A percentile compares a stretch with the other conserved stretches of the same genome.
These are phyloP conservation scores for Thelonectria rubi DNA, from an alignment of 2,329 filamentous ascomycete species.

Conservation along the genomic window DNA sequence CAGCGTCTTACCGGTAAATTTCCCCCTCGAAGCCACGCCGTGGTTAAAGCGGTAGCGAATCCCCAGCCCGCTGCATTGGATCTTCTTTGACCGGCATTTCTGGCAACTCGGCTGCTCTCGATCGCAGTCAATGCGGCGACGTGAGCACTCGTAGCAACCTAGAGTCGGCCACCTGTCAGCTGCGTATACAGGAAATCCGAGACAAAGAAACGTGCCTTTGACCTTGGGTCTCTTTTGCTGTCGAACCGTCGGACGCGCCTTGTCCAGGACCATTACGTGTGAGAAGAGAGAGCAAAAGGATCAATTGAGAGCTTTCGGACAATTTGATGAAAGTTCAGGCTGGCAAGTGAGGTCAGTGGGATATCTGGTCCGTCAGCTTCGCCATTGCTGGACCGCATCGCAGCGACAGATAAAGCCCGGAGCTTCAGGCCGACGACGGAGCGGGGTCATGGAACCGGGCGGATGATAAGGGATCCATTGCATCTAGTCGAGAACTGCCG, in stretches of 20 bases:
- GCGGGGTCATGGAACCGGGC: not conserved
- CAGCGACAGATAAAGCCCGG: not conserved
- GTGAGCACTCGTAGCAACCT: slow-evolving; percentile 39
- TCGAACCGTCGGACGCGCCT: not conserved
- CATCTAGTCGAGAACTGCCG: not conserved
- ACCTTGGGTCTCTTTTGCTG: slow-evolving; percentile 16
- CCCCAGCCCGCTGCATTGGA: slow-evolving; percentile 34
- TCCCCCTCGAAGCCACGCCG: slow-evolving; percentile 35
- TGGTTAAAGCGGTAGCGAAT: slow-evolving; percentile 38
- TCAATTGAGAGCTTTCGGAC: not conserved
- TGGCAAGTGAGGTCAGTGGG: too few species aligned
- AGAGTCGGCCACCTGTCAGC: slow-evolving; percentile 1
- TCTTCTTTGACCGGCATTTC: slow-evolving; percentile 34
- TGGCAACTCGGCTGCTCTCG: slow-evolving; percentile 33
- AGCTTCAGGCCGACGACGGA: not conserved
- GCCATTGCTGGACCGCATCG: not conserved
- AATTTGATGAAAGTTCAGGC: not conserved
- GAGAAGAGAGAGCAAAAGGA: not conserved
- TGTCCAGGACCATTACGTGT: slow-evolving; percentile 8
- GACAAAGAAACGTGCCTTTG: slow-evolving; percentile 14
- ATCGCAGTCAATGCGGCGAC: slow-evolving; percentile 39
- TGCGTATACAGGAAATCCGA: not conserved
- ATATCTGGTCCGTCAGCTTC: not conserved
- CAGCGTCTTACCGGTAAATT: slow-evolving; percentile 32
- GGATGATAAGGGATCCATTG: not conserved